Conservation (phyloP, 371 early-diverging fungal species). For the Batrachochytrium dendrobatidis region DNA sequence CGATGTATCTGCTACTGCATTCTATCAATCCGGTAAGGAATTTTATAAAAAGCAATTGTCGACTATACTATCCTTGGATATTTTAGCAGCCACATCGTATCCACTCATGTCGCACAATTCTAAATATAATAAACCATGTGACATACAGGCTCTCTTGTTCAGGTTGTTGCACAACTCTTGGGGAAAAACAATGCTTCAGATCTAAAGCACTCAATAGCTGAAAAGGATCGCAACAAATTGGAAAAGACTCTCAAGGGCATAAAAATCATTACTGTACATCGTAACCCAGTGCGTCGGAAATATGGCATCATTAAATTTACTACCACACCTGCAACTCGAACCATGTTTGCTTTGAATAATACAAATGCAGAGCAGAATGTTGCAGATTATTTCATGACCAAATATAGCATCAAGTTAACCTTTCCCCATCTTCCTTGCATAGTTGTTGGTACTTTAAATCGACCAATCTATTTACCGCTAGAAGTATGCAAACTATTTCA, state of each 20-base stretch:
- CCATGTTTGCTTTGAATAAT: conserved; percentile 49
- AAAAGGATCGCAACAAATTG: conserved; percentile 52
- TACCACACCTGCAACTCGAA: conserved; percentile 49
- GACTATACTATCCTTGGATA: not conserved
- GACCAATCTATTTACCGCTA: conserved; percentile 62
- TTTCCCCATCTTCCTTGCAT: conserved; percentile 82
- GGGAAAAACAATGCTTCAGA: conserved; percentile 51
- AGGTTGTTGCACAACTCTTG: conserved; percentile 53
- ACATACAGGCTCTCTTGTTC: conserved; percentile 36
- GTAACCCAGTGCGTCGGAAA: conserved; percentile 55
- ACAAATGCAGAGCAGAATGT: conserved; percentile 51
- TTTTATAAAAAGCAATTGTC: not conserved
- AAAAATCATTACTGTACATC: conserved; percentile 64
- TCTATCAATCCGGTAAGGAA: conserved; percentile 60
- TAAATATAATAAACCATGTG: not conserved
- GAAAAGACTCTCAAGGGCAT: conserved; percentile 64
- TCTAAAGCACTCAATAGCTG: conserved; percentile 47
- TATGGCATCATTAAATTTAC: conserved; percentile 65
- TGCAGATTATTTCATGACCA: conserved; percentile 60
- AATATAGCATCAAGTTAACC: conserved; percentile 57
- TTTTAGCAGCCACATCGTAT: not conserved
- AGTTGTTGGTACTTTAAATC: conserved; percentile 49
- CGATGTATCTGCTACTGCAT: conserved; percentile 79
- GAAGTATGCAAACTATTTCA: conserved; percentile 76
- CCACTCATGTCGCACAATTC: not conserved